phyloP scores from a whole-genome alignment of 2,329 filamentous ascomycete species.

The Penicillium sp. region DNA sequence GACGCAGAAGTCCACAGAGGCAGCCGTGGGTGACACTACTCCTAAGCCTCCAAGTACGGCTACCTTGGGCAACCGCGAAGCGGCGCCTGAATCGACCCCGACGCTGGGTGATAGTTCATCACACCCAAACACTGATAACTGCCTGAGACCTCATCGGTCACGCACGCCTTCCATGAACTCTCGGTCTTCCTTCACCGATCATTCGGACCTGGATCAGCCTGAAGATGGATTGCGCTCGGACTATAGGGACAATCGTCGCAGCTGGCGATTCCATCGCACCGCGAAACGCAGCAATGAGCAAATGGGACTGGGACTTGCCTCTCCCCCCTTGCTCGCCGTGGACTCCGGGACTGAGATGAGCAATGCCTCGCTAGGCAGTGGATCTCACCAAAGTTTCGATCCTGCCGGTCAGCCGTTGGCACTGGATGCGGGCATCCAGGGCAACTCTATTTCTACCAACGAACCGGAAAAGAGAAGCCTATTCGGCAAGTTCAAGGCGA shows the following conservation, averaged over 20 bases:
- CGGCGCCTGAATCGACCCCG: constrained; percentile 17
- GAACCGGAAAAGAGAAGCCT: constrained; percentile 54
- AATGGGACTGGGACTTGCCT: constrained; percentile 38
- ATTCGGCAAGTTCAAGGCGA: constrained; percentile 60
- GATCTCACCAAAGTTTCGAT: constrained; percentile 40
- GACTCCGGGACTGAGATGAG: constrained; percentile 61
- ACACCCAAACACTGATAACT: constrained; percentile 42
- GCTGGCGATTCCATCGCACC: constrained; percentile 62
- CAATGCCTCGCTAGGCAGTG: constrained; percentile 62
- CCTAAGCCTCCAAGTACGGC: constrained; percentile 30
- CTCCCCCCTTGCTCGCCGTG: constrained; percentile 51
- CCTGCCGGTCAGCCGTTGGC: constrained; percentile 31
- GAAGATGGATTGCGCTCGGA: constrained; percentile 55
- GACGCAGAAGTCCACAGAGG: constrained; percentile 16
- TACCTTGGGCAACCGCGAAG: constrained; percentile 24
- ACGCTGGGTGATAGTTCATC: constrained; percentile 36
- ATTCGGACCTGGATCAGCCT: constrained; percentile 69
- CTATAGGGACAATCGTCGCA: constrained; percentile 64
- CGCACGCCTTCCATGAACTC: constrained; percentile 73
- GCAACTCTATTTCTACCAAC: constrained; percentile 20
- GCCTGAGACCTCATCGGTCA: constrained; percentile 62
- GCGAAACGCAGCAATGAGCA: constrained; percentile 52
- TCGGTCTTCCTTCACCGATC: constrained; percentile 64
- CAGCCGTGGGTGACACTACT: constrained; percentile 26
- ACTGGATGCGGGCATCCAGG: constrained; percentile 36